Base-by-base conservation (phyloP, 495 filamentous ascomycete genomes). In the Aspergillus cristatus region DNA sequence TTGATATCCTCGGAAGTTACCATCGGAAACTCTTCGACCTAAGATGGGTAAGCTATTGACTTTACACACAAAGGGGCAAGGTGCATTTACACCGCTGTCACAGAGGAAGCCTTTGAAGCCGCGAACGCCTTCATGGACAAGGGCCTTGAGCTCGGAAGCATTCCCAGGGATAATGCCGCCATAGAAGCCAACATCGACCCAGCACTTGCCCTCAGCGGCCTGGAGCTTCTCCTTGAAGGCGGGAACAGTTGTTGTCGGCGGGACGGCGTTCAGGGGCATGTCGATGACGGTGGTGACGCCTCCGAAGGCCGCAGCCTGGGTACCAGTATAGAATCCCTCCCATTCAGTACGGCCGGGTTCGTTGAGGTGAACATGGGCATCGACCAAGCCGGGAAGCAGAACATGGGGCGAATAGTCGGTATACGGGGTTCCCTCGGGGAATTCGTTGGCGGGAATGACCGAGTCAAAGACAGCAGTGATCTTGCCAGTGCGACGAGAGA, bases 101-200 rank as follows among this genome's bases (percentile, higher is more conserved):
- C 96, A 95, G 41, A 98, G 63, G 61, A 98, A 98, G 8, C 91
- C 90, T 66, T 98, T 98, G 72, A 98, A 98, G 26, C 91, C 91
- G 30, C 87, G 72, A 16, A 96, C 91, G 34, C 91, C 91, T 28
- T 76, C 79, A 38, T 85, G 65, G 15, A 96, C 83, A 12, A 98
- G 71, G 3, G 77, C 79, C 42, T 86, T 78, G 25, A 98, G 64
- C 48, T 97, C 80, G 14, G 70, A 57, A 10, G 78, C 73, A 52
- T 98, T 98, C 14, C 91, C 91, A 10, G 91, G 91, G 45, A 98
- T 80, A 32, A 98, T 77, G 26, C 91, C 91, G 28, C 91, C 91
- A 53, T 98, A 98, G 66, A 98, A 97, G 34, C 91, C 91, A 24
- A 97, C 91, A 55, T 98, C 91, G 14, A 97, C 86, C 91, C 91